Evolutionary conservation across 495 filamentous ascomycete species (phyloP).

Genomic region (Chlorociboria aeruginascens): DNA sequence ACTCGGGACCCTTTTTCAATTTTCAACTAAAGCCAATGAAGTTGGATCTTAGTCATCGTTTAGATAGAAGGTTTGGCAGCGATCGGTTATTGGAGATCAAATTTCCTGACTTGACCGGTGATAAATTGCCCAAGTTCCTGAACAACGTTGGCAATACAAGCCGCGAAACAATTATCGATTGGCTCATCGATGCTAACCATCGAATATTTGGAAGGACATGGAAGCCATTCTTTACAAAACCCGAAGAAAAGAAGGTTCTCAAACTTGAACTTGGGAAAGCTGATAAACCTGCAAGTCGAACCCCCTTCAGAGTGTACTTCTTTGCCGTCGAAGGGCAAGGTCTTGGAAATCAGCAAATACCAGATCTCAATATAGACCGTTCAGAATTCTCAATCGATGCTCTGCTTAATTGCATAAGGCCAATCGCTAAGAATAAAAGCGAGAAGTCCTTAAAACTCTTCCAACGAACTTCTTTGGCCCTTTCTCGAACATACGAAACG

Average conservation of each 20-base stretch:
- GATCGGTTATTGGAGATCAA: constrained; percentile 16
- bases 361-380: constrained; percentile 19
- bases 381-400: constrained; percentile 16
- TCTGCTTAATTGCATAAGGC: constrained; percentile 42
- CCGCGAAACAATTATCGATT: constrained; percentile 4
- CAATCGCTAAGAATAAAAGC: constrained; percentile 24
- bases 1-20: constrained; percentile 3
- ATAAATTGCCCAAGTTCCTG: constrained; percentile 5
- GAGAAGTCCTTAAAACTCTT: constrained; percentile 42
- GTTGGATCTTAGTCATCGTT: constrained; percentile 11
- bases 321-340: constrained; percentile 39
- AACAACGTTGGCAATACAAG: background rate
- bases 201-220: constrained; percentile 6
- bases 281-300: constrained; percentile 1
- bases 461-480: constrained; percentile 25
- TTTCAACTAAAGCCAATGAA: constrained; percentile 12
- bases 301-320: constrained; percentile 33
- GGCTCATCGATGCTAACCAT: constrained; percentile 14
- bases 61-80: constrained; percentile 11
- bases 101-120: constrained; percentile 11
- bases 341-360: background rate
- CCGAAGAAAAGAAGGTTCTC: constrained; percentile 4
- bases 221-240: constrained; percentile 14
- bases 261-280: constrained; percentile 6
- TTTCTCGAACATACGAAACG: constrained; percentile 37